Evolutionary conservation across 2,329 filamentous ascomycete species (phyloP), one percentile per base, ranked within the genome.

Genomic region (Aspergillus sp.): DNA sequence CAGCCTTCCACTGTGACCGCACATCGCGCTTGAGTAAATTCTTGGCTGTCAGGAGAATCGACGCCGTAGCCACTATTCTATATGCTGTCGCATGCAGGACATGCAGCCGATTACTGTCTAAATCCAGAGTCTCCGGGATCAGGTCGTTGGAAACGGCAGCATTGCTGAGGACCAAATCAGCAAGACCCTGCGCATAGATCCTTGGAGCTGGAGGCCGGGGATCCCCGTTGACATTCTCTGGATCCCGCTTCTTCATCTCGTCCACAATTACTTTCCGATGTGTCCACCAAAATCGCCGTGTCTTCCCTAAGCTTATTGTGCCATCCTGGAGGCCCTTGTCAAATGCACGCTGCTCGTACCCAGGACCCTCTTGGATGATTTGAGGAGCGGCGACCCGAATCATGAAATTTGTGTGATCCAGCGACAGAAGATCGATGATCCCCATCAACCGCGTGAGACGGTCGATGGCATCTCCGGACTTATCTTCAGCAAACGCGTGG

Each of bases 361-460:
- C 79, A 2, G 78, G 72, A 5, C 79, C 78, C 55, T 82, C 80
- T 53, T 80, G 75, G 49, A 84, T 78, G 35, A 85, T 72, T 7
- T 76, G 77, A 2, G 81, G 80, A 2, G 80, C 79, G 7, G 78
- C 78, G 32, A 79, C 72, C 65, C 78, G 79, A 44, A 85, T 72
- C 61, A 84, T 76, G 63, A 83, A 84, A 60, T 85, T 85, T 5
- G 80, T 80, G 57, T 84, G 81, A 58, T 85, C 82, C 25, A 85
- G 67, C 7, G 76, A 81, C 19, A 85, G 69, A 30, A 81, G 68
- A 53, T 85, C 82, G 45, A 84, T 82, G 44, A 81, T 74, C 46
- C 80, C 75, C 53, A 84, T 75, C n/a, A 85, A 67, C 53, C 76
- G 75, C 60, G 81, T 81, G 9, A 84, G 68, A 55, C 82, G 82